Percentiles rank a stretch among this genome's conserved stretches.
Evolutionary conservation across 768 basidiomycete species (phyloP).

Genomic region (Myochromella boudieri): DNA sequence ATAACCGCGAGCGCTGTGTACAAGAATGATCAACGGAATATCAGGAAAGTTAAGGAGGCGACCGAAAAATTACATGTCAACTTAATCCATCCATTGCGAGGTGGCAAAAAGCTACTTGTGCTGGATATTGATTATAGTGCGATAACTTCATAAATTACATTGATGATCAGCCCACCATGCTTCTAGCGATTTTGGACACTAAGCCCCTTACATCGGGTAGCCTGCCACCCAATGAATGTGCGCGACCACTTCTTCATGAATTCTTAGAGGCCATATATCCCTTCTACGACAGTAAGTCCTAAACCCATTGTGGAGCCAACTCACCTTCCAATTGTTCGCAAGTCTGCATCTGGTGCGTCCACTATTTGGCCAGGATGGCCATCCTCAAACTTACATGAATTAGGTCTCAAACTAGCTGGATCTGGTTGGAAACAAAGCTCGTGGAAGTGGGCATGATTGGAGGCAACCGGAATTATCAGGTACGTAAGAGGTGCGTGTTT

Average conservation of each 20-base stretch:
- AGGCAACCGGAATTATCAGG: slow-evolving; percentile 67
- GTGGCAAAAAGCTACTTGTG: slow-evolving; percentile 79
- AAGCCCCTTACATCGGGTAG: slow-evolving; percentile 82
- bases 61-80: slow-evolving; percentile 63
- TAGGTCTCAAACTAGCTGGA: slow-evolving; percentile 86
- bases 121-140: slow-evolving; percentile 88
- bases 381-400: neutral
- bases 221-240: slow-evolving; percentile 78
- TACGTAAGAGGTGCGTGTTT: slow-evolving; percentile 22
- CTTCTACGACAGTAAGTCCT: slow-evolving; percentile 67
- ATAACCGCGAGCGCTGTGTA: slow-evolving; percentile 58
- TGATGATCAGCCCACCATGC: slow-evolving; percentile 7
- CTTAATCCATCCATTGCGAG: slow-evolving; percentile 73
- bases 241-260: slow-evolving; percentile 79
- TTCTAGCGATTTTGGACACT: slow-evolving; percentile 76
- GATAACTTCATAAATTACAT: slow-evolving; percentile 16
- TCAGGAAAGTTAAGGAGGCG: slow-evolving; percentile 76
- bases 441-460: slow-evolving; percentile 87
- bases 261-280: slow-evolving; percentile 81
- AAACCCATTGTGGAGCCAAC: neutral
- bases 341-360: slow-evolving; percentile 79
- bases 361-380: no score
- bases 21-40: slow-evolving; percentile 76
- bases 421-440: slow-evolving; percentile 87
- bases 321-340: neutral